Base-by-base conservation (phyloP, 148 eudicot species). In the Nepenthes mirabilis region DNA sequence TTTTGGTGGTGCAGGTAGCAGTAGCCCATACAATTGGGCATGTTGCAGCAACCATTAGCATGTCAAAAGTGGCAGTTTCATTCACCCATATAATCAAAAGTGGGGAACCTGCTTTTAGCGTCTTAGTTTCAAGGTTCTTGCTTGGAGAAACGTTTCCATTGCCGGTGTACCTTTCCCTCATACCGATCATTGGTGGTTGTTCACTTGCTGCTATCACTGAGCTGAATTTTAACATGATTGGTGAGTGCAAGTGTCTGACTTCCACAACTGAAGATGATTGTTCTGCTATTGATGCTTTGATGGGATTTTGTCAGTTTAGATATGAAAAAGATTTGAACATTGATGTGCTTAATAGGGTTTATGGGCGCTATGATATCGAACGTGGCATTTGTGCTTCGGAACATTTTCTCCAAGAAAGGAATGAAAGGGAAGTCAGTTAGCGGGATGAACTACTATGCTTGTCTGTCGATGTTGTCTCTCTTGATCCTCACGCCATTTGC, bases 281-380 rank as follows among this genome's bases (percentile, higher is more conserved):
- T 23, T 23, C 23, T 23, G 23, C 33, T 49, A 40, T 47, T 7
- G 40, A 49, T 9, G 14, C 9, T n/a, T 43, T 36, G 47, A 47
- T 45, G 34, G 1, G 36, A 34, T 33, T 59, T 12, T 40, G 7
- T 12, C 8, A 13, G n/a, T 47, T 13, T 59, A 59, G 36, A 14
- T 59, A 36, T 58, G 36, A 4, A 57, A 49, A 48, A 9, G 48
- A 56, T 54, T 34, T 14, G 9, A n/a, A 34, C 33, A 45, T 43
- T 33, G 34, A 34, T 32, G 34, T 43, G 37, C n/a, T 32, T 56
- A 43, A 57, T 58, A 83, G 89, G 89, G 48, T 83, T 83, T 76
- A 81, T 83, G 85, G 89, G 89, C 12, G 89, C 89, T 60, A 83
- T 83, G 89, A 69, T 83, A 65, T 83, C 89, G n/a, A 83, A 83